Evolutionary conservation across 257 asterid genomes (phyloP), one percentile per base, ranked within the genome.

Genomic region (Henckelia pumila): DNA sequence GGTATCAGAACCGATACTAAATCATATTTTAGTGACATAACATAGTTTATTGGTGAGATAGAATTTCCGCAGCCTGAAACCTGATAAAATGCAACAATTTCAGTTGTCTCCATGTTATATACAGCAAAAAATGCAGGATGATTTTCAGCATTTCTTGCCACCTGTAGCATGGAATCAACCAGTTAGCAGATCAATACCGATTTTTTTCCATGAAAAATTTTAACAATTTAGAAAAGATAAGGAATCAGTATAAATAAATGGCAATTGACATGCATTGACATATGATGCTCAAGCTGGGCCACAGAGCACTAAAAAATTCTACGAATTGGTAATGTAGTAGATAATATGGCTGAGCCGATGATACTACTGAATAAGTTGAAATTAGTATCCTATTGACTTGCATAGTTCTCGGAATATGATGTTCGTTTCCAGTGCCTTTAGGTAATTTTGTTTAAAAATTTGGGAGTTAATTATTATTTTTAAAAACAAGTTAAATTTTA

Each of bases 111-210:
- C 97, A 93, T 90, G 74, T 93, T 85, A 79, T 93, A 93, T 75
- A 93, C 95, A 82, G 95, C 99, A 82, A 93, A 86, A 75, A 93
- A 93, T 69, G 99, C 95, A 63, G 93, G 95, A 76, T 92, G 93
- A 75, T 69, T 92, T 66, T 92, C 98, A 5, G 92, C 80, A 77
- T 79, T 88, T 73, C 95, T 81, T 21, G 94, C 85, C 68, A 89
- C 91, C 96, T 92, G 81, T 56, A 67, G 66, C 71, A 75, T 44
- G 66, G 68, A 63, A 78, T 50, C 70, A 66, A 61, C 64, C 53
- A 67, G 77, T 72, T 68, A 72, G 66, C 73, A 59, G 68, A 69
- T 62, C 30, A 53, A 52, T 29, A 70, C 14, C 2, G 60, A 29
- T 7, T 21, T 20, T 55, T 37, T 56, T 61, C 49, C 59, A 61